Conservation (phyloP, 2,329 filamentous ascomycete genomes). For the Ceratocystis albifundus region DNA sequence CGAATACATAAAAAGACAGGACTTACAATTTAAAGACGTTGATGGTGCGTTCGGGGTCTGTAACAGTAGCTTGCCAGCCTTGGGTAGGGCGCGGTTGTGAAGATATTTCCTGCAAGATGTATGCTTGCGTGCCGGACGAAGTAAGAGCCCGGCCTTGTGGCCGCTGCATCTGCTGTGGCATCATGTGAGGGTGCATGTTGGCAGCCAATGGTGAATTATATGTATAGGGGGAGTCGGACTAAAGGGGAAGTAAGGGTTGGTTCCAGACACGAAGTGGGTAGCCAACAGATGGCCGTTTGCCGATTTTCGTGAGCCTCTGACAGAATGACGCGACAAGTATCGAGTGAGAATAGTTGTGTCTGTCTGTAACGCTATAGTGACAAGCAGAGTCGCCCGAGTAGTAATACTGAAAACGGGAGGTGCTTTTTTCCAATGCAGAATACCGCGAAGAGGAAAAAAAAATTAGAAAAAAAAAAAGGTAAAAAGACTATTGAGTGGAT, state of each 20-base stretch:
- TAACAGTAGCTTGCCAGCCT: slow-evolving; percentile 34
- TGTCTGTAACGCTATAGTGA: not conserved
- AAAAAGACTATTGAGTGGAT: not conserved
- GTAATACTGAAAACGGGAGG: not conserved
- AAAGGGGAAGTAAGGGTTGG: not conserved
- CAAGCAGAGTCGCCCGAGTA: not conserved
- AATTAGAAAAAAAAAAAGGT: not conserved
- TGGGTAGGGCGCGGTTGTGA: slow-evolving; percentile 29
- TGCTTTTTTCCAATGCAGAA: not conserved
- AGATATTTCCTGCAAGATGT: slow-evolving; percentile 34
- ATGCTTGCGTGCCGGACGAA: slow-evolving; percentile 30
- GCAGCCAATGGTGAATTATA: slow-evolving; percentile 45
- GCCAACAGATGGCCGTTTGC: not conserved
- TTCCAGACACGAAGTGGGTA: not conserved
- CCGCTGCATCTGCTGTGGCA: slow-evolving; percentile 35
- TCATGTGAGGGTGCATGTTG: slow-evolving; percentile 46
- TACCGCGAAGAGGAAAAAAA: not conserved
- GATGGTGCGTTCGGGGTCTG: slow-evolving; percentile 34
- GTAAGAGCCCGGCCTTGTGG: slow-evolving; percentile 33
- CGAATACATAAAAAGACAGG: not conserved
- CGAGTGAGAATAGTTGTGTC: not conserved
- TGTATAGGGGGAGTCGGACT: not conserved
- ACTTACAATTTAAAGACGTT: slow-evolving; percentile 37
- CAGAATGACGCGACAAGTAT: not conserved
- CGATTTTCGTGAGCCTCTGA: not conserved